Evolutionary conservation across 352 stramenopile genomes (phyloP).

Genomic region (Heterotrichella gracilis): DNA sequence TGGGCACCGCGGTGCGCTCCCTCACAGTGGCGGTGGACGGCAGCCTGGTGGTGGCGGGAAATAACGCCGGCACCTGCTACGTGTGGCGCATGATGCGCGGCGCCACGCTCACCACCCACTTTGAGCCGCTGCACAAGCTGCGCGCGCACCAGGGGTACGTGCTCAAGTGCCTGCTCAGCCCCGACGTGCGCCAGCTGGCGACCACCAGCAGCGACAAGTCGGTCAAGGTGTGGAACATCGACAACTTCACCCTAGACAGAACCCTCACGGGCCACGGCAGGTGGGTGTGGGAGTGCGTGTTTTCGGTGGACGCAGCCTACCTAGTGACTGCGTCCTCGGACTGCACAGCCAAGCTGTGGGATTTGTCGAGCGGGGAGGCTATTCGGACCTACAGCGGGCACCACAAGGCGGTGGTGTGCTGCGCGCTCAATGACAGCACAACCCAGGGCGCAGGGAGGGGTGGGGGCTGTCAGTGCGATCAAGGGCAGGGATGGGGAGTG

Average conservation of each 20-base stretch:
- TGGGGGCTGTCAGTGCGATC: too few species aligned
- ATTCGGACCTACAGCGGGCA: slow-evolving; percentile 49
- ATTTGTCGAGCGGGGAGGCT: slow-evolving; percentile 47
- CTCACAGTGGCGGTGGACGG: slow-evolving; percentile 61
- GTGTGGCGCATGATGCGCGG: slow-evolving; percentile 36
- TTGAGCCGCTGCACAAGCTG: slow-evolving; percentile 18
- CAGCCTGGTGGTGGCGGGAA: slow-evolving; percentile 49
- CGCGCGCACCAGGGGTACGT: slow-evolving; percentile 54
- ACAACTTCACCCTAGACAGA: slow-evolving; percentile 22
- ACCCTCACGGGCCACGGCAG: slow-evolving; percentile 37
- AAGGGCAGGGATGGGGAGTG: too few species aligned
- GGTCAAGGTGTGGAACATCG: slow-evolving; percentile 45
- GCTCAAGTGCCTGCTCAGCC: slow-evolving; percentile 47
- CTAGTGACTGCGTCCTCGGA: slow-evolving; percentile 79
- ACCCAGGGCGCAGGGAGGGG: too few species aligned
- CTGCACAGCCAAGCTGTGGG: slow-evolving; percentile 71
- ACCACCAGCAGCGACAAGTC: slow-evolving; percentile 60
- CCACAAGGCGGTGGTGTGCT: slow-evolving; percentile 48
- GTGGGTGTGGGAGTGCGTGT: slow-evolving; percentile 91
- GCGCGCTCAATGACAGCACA: slow-evolving; percentile 48
- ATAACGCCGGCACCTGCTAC: slow-evolving; percentile 67
- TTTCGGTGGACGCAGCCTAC: slow-evolving; percentile 81
- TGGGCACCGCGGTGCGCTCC: slow-evolving; percentile 44
- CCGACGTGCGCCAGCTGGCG: slow-evolving; percentile 35
- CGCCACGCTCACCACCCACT: neutral